Base-by-base conservation (phyloP, 805 yeast species). In the Brettanomyces custersianus region DNA sequence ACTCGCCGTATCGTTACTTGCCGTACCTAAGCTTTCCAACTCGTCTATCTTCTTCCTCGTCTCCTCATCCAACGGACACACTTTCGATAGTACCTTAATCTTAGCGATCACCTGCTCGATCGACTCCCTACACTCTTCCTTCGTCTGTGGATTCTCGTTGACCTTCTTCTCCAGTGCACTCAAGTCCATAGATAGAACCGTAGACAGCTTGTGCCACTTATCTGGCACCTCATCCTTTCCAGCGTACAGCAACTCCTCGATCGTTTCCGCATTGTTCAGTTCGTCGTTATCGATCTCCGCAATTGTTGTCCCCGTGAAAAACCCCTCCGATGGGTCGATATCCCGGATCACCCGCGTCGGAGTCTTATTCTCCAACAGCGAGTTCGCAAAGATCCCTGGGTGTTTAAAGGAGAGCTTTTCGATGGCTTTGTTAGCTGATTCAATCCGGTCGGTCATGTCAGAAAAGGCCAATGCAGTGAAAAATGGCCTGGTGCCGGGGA, bases 321-420 rank as follows among this genome's bases (percentile, higher is more conserved):
- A 20, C n/a, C 40, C 20, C 36, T 48, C 54, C 28, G 44, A 45
- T 8, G 36, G 39, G 24, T 49, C 52, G 8, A 46, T 40, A 30
- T 50, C 57, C 33, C 49, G 39, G 15, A 52, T 40, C 29, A 48
- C 36, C 13, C 36, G 40, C 16, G 48, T 46, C 7, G 51, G 44
- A 19, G 43, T 47, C 16, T 43, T 37, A 18, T 46, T 40, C 11
- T 47, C 43, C 18, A 44, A 29, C 23, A 51, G 35, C 20, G 54
- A 43, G 29, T 48, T 48, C 13, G 52, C 42, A 38, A 48, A 49
- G 4, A 47, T 40, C 22, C 53, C 51, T 1, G 47, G 44, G 2
- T 43, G 40, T 19, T 42, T 41, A 33, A 47, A 47, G 29, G 44
- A 37, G 5, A 44, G 32, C 15, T 46, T 37, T 28, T 43, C 47